These are phyloP conservation scores for Cyclotella distinguenda DNA, from an alignment of 108 stramenopile species.

Conservation along the genomic window DNA sequence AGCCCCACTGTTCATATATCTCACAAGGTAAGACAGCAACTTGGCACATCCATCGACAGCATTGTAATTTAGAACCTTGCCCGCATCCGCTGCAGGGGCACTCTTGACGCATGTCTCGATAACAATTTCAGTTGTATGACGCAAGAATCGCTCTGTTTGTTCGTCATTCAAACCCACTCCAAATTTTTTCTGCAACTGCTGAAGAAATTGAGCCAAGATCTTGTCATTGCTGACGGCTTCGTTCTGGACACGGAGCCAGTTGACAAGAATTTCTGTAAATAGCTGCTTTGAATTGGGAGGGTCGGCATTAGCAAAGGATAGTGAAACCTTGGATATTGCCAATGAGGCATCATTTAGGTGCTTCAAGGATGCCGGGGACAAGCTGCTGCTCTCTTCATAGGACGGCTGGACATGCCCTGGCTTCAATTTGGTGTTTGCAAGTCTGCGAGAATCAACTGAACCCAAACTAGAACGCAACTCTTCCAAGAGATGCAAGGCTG, in stretches of 20 bases:
- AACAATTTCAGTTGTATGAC: constrained; percentile 87
- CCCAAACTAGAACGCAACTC: constrained; percentile 61
- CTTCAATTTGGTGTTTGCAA: constrained; percentile 6
- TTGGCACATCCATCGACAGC: constrained; percentile 93
- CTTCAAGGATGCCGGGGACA: constrained; percentile 62
- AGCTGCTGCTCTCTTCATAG: constrained; percentile 66
- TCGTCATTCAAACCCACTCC: constrained; percentile 92
- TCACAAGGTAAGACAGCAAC: constrained; percentile 88
- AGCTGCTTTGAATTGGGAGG: constrained; percentile 81
- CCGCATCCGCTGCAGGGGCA: constrained; percentile 12
- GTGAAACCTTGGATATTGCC: constrained; percentile 71
- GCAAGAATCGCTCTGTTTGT: constrained; percentile 94
- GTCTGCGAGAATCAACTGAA: constrained; percentile 17
- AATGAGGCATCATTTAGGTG: constrained; percentile 55
- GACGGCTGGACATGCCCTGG: constrained; percentile 18
- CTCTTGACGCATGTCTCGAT: constrained; percentile 84
- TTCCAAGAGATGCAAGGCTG: constrained; percentile 76
- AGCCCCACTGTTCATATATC: constrained; percentile 73
- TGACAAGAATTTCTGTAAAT: constrained; percentile 88
- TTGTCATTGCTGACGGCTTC: constrained; percentile 88
- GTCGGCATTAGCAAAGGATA: constrained; percentile 63
- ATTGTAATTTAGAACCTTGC: constrained; percentile 70
- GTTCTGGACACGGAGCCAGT: constrained; percentile 94
- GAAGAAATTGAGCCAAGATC: constrained; percentile 84
- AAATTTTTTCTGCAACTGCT: constrained; percentile 82